Conservation (phyloP, 305 asterid genomes). For the Solanum hybrid region DNA sequence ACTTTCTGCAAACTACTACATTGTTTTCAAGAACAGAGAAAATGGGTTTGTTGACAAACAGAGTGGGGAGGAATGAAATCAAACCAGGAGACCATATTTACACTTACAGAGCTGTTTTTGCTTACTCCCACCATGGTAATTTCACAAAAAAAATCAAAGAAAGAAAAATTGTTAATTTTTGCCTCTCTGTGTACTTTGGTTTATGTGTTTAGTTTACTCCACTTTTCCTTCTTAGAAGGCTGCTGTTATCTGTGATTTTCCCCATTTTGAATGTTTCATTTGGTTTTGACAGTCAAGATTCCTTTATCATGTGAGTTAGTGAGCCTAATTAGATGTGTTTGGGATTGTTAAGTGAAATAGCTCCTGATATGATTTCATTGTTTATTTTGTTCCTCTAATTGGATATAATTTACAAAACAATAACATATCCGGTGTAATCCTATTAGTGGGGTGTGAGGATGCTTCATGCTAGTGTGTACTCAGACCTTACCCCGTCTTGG, state of each 20-base stretch:
- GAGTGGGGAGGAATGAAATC: constrained; percentile 56
- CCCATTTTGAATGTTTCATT: neutral
- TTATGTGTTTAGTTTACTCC: neutral
- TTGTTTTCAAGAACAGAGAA: neutral
- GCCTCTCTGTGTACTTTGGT: neutral
- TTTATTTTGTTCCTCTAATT: too few species aligned
- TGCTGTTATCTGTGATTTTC: neutral
- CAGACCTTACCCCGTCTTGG: too few species aligned
- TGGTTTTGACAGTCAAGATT: too few species aligned
- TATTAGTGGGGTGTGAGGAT: too few species aligned
- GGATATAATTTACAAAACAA: too few species aligned
- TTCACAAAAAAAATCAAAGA: neutral
- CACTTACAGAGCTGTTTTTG: constrained; percentile 81
- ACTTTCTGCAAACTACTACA: neutral
- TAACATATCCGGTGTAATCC: too few species aligned
- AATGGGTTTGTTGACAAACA: constrained; percentile 76
- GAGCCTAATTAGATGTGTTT: too few species aligned
- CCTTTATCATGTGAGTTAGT: too few species aligned
- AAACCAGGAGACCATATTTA: constrained; percentile 85
- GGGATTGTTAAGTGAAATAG: too few species aligned
- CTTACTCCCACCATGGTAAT: constrained; percentile 80
- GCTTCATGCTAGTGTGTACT: too few species aligned
- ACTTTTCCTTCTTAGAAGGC: neutral
- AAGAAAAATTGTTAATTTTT: neutral
- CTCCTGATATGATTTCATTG: too few species aligned